Evolutionary conservation across 2,329 filamentous ascomycete species (phyloP), one percentile per base, ranked within the genome.

Genomic region (Nemania serpens): DNA sequence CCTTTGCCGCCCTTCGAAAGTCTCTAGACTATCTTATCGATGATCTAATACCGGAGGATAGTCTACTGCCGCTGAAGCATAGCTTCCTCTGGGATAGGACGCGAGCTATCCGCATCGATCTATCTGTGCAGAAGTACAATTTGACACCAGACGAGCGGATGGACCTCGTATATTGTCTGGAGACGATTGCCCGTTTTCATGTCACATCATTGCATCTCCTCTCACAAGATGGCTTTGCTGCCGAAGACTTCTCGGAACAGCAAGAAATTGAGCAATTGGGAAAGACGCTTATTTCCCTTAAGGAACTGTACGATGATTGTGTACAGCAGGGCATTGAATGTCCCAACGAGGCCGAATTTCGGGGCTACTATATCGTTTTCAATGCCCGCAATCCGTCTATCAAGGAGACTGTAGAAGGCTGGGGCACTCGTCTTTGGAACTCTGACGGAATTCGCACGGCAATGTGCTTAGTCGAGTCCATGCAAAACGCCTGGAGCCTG

Each of bases 1-100:
- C 87, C 2, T 80, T 86, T 7, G 74, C 80, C 11, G 80, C 85
- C 4, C 78, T 90, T 36, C 81, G 82, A 65, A 79, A 80, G 60
- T 87, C 87, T 0, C 76, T 89, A 6, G 82, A 88, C 69, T 89
- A 90, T 66, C 76, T 90, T 3, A 78, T 90, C 48, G 80, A 88
- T 67, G 78, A 83, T 52, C 75, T 90, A 2, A 75, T 90, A 46
- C 78, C 77, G 42, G 75, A 80, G 5, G 83, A 88, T 48, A 80
- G 79, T 61, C 79, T 84, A 50, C 76, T 90, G 6, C 79, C 84
- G 0, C 68, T 74, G 4, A 75, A 84, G 45, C 87, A 90, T 68
- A 84, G 82, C 58, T 90, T 88, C 59, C 77, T 90, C 1, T 89
- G 88, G 86, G 87, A 90, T 70, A 80, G 88, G 45, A 89, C 87